Conservation (phyloP, 2,329 filamentous ascomycete species). For the Harringtonia lauricola region DNA sequence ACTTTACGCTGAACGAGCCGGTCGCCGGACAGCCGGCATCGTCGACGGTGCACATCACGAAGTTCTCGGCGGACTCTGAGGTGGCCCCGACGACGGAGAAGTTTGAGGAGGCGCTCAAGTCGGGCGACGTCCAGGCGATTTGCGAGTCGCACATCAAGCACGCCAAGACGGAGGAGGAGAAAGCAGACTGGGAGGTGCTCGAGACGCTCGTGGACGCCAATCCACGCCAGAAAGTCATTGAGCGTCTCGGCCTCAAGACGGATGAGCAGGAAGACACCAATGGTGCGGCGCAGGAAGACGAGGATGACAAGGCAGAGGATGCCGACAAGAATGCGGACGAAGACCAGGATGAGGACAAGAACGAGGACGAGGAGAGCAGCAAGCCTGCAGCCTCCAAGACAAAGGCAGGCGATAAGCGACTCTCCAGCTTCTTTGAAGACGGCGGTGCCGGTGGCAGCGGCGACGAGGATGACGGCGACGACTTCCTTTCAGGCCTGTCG, state of each 20-base stretch:
- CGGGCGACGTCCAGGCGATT: conserved; percentile 66
- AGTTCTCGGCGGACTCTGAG: conserved; percentile 79
- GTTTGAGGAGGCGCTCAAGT: conserved; percentile 73
- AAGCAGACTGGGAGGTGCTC: conserved; percentile 91
- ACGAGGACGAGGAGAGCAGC: conserved; percentile 13
- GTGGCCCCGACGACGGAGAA: conserved; percentile 75
- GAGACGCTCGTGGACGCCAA: conserved; percentile 77
- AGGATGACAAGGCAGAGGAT: conserved; percentile 21
- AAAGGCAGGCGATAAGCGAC: conserved; percentile 49
- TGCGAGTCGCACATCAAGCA: conserved; percentile 68
- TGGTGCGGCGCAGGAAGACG: conserved; percentile 25
- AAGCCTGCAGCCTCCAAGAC: conserved; percentile 27
- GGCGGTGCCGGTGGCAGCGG: conserved; percentile 62
- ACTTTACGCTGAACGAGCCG: conserved; percentile 50
- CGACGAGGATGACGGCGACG: conserved; percentile 63
- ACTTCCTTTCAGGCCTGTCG: conserved; percentile 75
- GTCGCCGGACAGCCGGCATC: conserved; percentile 52
- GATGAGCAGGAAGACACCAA: conserved; percentile 34
- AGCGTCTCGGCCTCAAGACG: conserved; percentile 70
- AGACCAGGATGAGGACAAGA: conserved; percentile 8
- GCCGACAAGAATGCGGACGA: conserved; percentile 14
- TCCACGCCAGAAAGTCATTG: conserved; percentile 73
- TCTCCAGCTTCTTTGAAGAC: conserved; percentile 73
- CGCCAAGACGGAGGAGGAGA: conserved; percentile 79
- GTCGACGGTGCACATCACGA: conserved; percentile 73